Base-by-base conservation (phyloP, 2,329 filamentous ascomycete genomes). In the Fusarium succisae region DNA sequence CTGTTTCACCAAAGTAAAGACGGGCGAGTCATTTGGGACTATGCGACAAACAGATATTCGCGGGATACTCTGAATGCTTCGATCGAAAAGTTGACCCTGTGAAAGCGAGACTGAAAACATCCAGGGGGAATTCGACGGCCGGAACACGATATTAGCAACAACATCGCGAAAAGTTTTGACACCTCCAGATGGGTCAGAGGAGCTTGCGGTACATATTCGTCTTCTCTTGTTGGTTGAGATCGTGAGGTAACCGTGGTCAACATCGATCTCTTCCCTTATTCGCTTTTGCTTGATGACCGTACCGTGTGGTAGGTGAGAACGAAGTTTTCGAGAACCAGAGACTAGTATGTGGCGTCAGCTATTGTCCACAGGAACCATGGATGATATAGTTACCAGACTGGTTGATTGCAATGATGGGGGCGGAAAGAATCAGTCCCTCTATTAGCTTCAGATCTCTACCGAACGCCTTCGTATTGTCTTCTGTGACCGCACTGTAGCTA, bases 241-340 rank as follows among this genome's bases (percentile, higher is more conserved):
- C 3, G 62, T 73, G 2, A 73, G 55, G 22, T 30, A 47, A 8
- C 71, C 69, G 12, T 63, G 26, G 0, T 63, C 38, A 3, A 59
- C 28, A 8, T 70, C 44, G 12, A 73, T 61, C 24, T 73, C 66
- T 28, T 73, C 69, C 37, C 69, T 66, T 4, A 60, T 8, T 8
- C 71, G 66, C 32, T 73, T 70, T 8, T 73, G 71, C 28, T 66
- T 57, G 26, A 73, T 73, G 18, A 73, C n/a, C 3, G 58, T 59
- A 3, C 57, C 69, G 8, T 22, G 28, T 0, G 66, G 69, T 6
- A 73, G 28, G 15, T 53, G 32, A 12, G 65, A 38, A 1, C 61
- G 50, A 10, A 73, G 47, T 8, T 63, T 58, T 2, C 32, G 35
- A 0, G 61, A 66, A 8, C 60, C 43, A 14, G 60, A 14, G 3